phyloP scores from a whole-genome alignment of 345 rosid species.

The Cardiospermum halicacabum region DNA sequence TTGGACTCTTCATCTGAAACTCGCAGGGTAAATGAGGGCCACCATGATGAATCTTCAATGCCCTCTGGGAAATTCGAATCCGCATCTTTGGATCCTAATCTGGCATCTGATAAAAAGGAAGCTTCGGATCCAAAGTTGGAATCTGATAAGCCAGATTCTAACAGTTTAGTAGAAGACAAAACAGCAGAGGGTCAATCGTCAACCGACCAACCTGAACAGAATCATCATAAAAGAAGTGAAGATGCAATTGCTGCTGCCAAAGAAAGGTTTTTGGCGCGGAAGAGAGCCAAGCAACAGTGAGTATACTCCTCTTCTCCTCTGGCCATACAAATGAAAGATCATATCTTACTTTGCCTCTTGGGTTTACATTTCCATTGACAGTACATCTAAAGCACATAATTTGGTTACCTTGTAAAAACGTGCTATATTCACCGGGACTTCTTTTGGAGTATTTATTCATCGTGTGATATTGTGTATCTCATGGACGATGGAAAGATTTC shows the following conservation, averaged over 20 bases:
- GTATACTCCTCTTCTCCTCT: not conserved
- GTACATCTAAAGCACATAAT: no score
- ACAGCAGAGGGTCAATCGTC: conserved; percentile 27
- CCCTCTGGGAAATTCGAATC: conserved; percentile 26
- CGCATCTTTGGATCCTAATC: no score
- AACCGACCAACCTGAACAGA: conserved; percentile 32
- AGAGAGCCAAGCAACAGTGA: conserved; percentile 55
- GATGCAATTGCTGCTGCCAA: conserved; percentile 73
- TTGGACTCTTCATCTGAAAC: conserved; percentile 19
- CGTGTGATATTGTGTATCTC: no score
- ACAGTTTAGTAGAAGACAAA: conserved; percentile 22
- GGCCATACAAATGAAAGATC: not conserved
- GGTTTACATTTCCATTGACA: no score
- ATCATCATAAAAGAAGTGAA: conserved; percentile 60
- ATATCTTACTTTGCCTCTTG: no score
- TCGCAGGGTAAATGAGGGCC: conserved; percentile 22
- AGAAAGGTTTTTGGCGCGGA: conserved; percentile 73
- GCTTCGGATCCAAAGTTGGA: conserved; percentile 4
- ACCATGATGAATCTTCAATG: conserved; percentile 25
- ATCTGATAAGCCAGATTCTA: conserved; percentile 23
- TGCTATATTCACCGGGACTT: no score
- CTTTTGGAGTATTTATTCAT: no score
- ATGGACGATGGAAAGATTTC: no score
- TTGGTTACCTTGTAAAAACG: no score
- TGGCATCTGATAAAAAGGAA: conserved; percentile 17